Evolutionary conservation across 2,329 filamentous ascomycete species (phyloP), one percentile per base, ranked within the genome.

Genomic region (Zopfia rhizophila): DNA sequence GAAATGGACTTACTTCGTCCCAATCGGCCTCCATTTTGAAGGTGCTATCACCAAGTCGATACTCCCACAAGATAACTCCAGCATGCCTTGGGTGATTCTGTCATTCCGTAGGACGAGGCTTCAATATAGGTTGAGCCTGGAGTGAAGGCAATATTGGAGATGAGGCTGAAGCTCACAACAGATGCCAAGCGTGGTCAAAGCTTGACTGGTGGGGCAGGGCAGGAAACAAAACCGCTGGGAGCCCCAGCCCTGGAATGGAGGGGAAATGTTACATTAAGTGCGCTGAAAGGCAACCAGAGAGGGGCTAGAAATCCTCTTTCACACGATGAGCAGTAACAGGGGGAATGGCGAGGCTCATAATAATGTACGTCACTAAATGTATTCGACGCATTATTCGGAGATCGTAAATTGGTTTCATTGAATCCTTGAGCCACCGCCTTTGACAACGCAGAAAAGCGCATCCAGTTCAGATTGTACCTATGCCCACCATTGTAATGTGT

Each of bases 1-100:
- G n/a, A 33, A 38, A 17, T 48, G 21, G 25, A 21, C 58, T 50
- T 67, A 77, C 75, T 68, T 81, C 77, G 58, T 76, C 76, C 77
- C 77, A 80, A 56, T 81, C 78, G 47, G 76, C 73, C 65, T 81
- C 78, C 78, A 81, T 81, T 30, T 30, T 68, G 56, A 45, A 45
- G 53, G 40, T 55, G 48, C 54, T 51, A 55, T 60, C 53, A 63
- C 56, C 59, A 49, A 32, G 46, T 47, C 46, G 48, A 47, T 48
- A 38, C 43, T 39, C 36, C 42, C 53, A 39, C 23, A 33, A 35
- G 24, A 28, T 43, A 29, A 23, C 51, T 53, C 53, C 60, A 54
- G 63, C 67, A 68, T 69, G 58, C 62, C 61, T 61, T 45, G 49
- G 38, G 29, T 46, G 47, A 36, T 44, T 41, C 53, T 47, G 46